A percentile compares a stretch with the other conserved stretches of the same genome.
These are phyloP conservation scores for Gastrolobium villosum DNA, from an alignment of 306 rosid genomes.

Conservation along the genomic window DNA sequence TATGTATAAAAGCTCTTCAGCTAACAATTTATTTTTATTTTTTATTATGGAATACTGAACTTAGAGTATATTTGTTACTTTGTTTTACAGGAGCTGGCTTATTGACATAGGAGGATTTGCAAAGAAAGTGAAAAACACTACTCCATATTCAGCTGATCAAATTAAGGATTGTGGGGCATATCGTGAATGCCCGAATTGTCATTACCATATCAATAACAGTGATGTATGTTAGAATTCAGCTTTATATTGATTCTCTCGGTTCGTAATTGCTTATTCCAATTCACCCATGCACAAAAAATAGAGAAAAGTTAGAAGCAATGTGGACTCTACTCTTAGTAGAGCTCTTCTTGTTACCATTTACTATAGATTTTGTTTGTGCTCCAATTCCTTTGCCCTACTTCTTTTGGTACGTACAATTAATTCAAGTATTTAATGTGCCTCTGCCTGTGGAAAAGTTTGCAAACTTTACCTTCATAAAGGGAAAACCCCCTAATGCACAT, in stretches of 20 bases:
- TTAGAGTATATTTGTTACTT: conserved; percentile 39
- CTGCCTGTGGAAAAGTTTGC: conserved; percentile 20
- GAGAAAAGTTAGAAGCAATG: conserved; percentile 14
- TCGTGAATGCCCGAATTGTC: conserved; percentile 89
- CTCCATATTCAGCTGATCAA: conserved; percentile 58
- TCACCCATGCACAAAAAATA: conserved; percentile 1
- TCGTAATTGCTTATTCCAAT: conserved; percentile 21
- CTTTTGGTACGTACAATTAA: neutral
- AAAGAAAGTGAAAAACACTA: conserved; percentile 74
- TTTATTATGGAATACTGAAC: conserved; percentile 27
- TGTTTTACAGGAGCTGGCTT: conserved; percentile 80
- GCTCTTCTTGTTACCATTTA: conserved; percentile 20
- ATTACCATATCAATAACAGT: conserved; percentile 65
- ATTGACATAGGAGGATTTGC: conserved; percentile 79
- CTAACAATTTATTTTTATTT: neutral
- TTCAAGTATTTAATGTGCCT: conserved; percentile 19
- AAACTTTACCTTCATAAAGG: conserved; percentile 1
- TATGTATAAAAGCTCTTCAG: conserved; percentile 15
- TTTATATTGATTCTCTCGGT: conserved; percentile 24
- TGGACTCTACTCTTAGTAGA: conserved; percentile 3
- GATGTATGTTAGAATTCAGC: conserved; percentile 73
- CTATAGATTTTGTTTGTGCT: conserved; percentile 8
- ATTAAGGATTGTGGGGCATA: conserved; percentile 80
- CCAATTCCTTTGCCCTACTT: neutral
- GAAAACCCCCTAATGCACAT: too few relatives aligned